Percentiles rank a stretch among this genome's conserved stretches.
These are phyloP conservation scores for Fusarium papillatum DNA, from an alignment of 2,329 filamentous ascomycete genomes.

Conservation along the genomic window DNA sequence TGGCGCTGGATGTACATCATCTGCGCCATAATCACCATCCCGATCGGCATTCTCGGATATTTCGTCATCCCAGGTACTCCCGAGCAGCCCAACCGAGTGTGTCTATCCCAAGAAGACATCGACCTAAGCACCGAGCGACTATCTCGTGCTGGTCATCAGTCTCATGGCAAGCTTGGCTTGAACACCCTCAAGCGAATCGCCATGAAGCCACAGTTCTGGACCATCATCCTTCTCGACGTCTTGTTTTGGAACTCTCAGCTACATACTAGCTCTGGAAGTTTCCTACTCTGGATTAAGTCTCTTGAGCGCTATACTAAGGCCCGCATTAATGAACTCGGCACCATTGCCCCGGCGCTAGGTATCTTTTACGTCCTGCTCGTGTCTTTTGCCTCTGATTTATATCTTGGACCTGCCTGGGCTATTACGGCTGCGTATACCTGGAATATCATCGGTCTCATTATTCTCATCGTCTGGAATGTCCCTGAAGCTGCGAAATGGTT, in stretches of 20 bases:
- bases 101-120: neutral
- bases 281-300: neutral
- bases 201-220: neutral
- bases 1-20: conserved; percentile 1
- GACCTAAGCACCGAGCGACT: neutral
- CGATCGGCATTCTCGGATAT: neutral
- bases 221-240: neutral
- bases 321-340: neutral
- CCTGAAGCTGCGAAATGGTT: neutral
- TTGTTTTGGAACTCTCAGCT: neutral
- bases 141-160: neutral
- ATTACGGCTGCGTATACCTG: neutral
- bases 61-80: neutral
- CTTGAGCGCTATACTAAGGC: neutral
- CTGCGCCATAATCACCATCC: neutral
- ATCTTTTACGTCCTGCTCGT: neutral
- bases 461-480: neutral
- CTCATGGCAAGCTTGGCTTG: neutral
- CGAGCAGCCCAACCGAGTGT: neutral
- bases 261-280: neutral
- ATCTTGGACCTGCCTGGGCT: neutral
- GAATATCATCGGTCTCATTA: neutral
- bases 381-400: neutral
- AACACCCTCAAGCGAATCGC: neutral
- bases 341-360: neutral